These are phyloP conservation scores for Globisporangium takayamanum DNA, from an alignment of 352 stramenopile genomes.

Conservation along the genomic window DNA sequence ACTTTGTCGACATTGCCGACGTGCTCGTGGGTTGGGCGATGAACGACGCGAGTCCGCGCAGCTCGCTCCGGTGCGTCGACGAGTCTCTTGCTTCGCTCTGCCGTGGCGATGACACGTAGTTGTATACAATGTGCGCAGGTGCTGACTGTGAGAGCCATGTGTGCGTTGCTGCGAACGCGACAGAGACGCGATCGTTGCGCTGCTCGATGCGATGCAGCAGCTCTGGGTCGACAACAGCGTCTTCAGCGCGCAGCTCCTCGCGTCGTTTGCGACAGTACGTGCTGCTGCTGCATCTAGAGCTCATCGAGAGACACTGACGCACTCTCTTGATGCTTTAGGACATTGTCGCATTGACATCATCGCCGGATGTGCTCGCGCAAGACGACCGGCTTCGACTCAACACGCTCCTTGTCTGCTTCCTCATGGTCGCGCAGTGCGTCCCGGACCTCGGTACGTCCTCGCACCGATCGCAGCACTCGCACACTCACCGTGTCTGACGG, in stretches of 20 bases:
- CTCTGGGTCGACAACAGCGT: conserved; percentile 69
- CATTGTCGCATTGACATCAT: conserved; percentile 34
- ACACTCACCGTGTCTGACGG: neutral
- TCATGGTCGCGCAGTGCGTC: conserved; percentile 48
- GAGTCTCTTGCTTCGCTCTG: neutral
- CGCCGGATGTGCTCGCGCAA: conserved; percentile 15
- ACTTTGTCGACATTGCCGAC: conserved; percentile 71
- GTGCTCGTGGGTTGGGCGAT: conserved; percentile 66
- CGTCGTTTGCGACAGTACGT: conserved; percentile 52
- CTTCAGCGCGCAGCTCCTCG: conserved; percentile 56
- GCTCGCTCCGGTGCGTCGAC: conserved; percentile 26
- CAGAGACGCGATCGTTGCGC: conserved; percentile 41
- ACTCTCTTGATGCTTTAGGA: conserved; percentile 21
- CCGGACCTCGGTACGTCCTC: conserved; percentile 30
- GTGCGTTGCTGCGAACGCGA: neutral
- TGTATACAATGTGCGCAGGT: neutral
- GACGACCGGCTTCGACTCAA: conserved; percentile 29
- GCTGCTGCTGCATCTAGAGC: neutral
- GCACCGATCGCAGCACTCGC: too few relatives aligned
- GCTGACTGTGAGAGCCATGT: neutral
- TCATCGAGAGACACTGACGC: neutral
- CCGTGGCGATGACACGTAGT: neutral
- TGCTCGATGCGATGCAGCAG: conserved; percentile 39
- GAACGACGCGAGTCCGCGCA: conserved; percentile 26
- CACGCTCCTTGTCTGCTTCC: conserved; percentile 41